phyloP scores from a whole-genome alignment of 345 rosid genomes.

The Carallia pectinifolia region DNA sequence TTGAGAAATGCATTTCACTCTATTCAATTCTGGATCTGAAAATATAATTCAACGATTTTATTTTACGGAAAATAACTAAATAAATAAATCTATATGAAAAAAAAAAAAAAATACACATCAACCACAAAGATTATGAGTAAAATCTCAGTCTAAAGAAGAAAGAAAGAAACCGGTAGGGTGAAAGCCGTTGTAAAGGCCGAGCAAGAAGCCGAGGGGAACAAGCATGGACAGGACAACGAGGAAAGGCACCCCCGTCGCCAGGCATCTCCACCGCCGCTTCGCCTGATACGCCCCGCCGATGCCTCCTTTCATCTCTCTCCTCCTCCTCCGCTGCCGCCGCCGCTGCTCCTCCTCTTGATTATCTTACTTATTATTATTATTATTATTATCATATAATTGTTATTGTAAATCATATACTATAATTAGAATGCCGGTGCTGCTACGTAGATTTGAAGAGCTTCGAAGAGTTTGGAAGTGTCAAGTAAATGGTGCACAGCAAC shows the following conservation, averaged over 20 bases:
- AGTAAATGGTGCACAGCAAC: too few relatives aligned
- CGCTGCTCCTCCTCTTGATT: slow-evolving; percentile 23
- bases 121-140: slow-evolving; percentile 7
- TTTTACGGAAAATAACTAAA: too few relatives aligned
- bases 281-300: slow-evolving; percentile 36
- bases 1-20: neutral
- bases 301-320: slow-evolving; percentile 39
- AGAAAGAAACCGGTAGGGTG: slow-evolving; percentile 42
- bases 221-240: slow-evolving; percentile 91
- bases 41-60: neutral
- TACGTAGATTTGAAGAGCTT: too few relatives aligned
- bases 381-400: too few relatives aligned
- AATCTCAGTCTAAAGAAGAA: slow-evolving; percentile 32
- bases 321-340: slow-evolving; percentile 35
- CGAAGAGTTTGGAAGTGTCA: too few relatives aligned
- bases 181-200: slow-evolving; percentile 80
- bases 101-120: too few relatives aligned
- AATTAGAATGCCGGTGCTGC: too few relatives aligned
- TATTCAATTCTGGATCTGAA: slow-evolving; percentile 4
- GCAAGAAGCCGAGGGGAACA: slow-evolving; percentile 86
- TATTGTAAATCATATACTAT: too few relatives aligned
- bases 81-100: slow-evolving; percentile 3
- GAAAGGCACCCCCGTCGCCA: slow-evolving; percentile 67
- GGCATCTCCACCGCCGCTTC: slow-evolving; percentile 76
- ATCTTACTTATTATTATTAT: too few relatives aligned